Percentiles rank a stretch among this genome's conserved stretches.
phyloP scores from a whole-genome alignment of 257 asterid species.

The Cruciata laevipes region DNA sequence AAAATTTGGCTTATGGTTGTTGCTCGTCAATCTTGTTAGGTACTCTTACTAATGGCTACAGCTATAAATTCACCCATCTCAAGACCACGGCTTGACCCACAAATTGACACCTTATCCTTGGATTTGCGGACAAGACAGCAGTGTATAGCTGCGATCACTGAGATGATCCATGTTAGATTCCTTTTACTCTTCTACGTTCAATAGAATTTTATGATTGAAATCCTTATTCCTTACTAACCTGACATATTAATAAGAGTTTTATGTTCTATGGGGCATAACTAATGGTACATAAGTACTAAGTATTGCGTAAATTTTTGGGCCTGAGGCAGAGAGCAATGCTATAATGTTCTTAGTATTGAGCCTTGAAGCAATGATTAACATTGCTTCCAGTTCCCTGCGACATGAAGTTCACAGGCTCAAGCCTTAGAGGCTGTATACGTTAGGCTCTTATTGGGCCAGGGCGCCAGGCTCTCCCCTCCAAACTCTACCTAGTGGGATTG shows the following conservation, averaged over 20 bases:
- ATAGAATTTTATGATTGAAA: neutral
- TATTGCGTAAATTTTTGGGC: neutral
- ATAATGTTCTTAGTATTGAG: no score
- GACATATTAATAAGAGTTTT: neutral
- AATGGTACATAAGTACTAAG: neutral
- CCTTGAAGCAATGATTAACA: neutral
- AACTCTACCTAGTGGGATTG: neutral
- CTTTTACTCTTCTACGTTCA: neutral
- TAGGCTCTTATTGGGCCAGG: neutral
- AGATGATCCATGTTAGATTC: constrained; percentile 90
- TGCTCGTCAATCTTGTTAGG: constrained; percentile 36
- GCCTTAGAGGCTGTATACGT: neutral
- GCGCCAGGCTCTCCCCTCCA: neutral
- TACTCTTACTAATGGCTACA: constrained; percentile 92
- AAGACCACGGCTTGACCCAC: constrained; percentile 36
- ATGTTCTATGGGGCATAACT: no score
- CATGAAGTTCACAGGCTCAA: neutral
- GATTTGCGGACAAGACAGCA: constrained; percentile 88
- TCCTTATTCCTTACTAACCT: neutral
- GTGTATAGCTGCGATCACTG: constrained; percentile 86
- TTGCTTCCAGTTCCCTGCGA: neutral
- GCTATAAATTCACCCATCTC: constrained; percentile 61
- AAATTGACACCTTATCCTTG: constrained; percentile 33
- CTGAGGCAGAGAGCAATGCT: no score
- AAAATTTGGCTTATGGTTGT: constrained; percentile 3